These are phyloP conservation scores for Chrysopogon serrulatus DNA, from an alignment of 176 grass and related monocot genomes.

Conservation along the genomic window DNA sequence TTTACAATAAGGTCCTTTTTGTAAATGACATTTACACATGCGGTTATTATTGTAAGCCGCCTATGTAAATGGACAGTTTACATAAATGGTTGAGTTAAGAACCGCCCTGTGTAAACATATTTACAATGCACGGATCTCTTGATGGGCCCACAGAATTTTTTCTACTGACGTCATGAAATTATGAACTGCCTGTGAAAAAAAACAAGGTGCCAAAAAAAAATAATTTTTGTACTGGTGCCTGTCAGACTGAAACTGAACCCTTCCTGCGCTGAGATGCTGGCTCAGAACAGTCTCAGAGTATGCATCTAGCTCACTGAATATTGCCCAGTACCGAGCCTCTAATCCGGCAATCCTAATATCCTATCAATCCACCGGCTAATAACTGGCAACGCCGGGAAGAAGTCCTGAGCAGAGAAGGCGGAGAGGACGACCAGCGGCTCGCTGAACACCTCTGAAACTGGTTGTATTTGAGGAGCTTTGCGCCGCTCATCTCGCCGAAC, in stretches of 20 bases:
- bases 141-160: too few relatives aligned
- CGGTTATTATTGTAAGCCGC: too few relatives aligned
- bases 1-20: too few relatives aligned
- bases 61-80: too few relatives aligned
- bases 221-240: too few relatives aligned
- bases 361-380: conserved; percentile 5
- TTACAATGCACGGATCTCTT: too few relatives aligned
- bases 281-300: conserved; percentile 9
- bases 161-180: too few relatives aligned
- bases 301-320: neutral
- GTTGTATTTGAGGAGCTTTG: conserved; percentile 1
- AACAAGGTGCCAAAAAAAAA: too few relatives aligned
- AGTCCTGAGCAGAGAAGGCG: conserved; percentile 12
- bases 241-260: neutral
- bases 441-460: conserved; percentile 12
- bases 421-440: conserved; percentile 7
- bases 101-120: too few relatives aligned
- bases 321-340: neutral
- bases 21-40: too few relatives aligned
- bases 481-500: neutral
- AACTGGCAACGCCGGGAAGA: neutral
- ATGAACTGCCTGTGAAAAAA: too few relatives aligned
- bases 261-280: neutral
- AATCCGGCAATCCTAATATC: neutral
- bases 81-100: too few relatives aligned